phyloP scores from a whole-genome alignment of 208 protist genomes.

The Angomonas deanei region DNA sequence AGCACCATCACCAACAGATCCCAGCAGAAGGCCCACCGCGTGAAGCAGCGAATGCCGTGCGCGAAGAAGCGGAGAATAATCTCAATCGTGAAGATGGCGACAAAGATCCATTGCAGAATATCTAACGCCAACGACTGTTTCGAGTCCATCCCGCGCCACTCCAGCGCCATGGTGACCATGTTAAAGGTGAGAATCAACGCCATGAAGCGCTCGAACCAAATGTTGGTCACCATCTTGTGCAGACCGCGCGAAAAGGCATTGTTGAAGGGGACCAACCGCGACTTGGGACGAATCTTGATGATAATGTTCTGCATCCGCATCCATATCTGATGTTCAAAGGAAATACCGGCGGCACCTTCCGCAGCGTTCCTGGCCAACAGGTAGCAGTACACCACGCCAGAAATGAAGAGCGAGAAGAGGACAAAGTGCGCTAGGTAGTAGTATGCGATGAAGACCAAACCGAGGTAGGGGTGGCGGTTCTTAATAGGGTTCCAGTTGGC shows the following conservation, averaged over 20 bases:
- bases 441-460: constrained; percentile 87
- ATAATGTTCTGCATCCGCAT: constrained; percentile 76
- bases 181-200: constrained; percentile 64
- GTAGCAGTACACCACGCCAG: constrained; percentile 88
- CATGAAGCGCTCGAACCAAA: constrained; percentile 67
- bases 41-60: constrained; percentile 75
- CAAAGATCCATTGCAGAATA: constrained; percentile 80
- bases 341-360: constrained; percentile 52
- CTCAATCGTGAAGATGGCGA: constrained; percentile 84
- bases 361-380: constrained; percentile 58
- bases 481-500: constrained; percentile 27
- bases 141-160: constrained; percentile 71
- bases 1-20: constrained; percentile 72
- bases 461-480: constrained; percentile 65
- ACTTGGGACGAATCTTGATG: constrained; percentile 44
- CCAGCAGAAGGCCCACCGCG: constrained; percentile 75
- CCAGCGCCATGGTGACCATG: constrained; percentile 80
- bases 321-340: constrained; percentile 75
- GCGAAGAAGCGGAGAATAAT: constrained; percentile 67
- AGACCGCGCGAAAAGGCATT: constrained; percentile 44
- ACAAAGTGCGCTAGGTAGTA: constrained; percentile 88
- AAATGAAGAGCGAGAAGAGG: constrained; percentile 87
- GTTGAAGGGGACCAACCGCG: constrained; percentile 51
- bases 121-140: constrained; percentile 43
- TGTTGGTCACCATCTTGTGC: constrained; percentile 47